Evolutionary conservation across 179 eudicot genomes (phyloP).

Genomic region (Beta corolliflora): DNA sequence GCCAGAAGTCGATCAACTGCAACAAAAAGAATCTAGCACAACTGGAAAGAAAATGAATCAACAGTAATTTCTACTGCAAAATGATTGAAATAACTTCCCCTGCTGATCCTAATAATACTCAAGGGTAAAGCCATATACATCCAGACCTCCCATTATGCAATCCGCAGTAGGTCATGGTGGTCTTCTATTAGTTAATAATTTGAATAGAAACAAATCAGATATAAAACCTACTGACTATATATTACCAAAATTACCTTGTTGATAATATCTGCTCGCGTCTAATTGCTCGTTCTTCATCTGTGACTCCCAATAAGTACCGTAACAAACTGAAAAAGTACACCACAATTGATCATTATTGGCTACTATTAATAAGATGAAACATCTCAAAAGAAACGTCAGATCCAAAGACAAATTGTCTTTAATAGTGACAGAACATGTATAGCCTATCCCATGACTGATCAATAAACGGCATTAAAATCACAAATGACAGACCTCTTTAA

Average conservation of each 20-base stretch:
- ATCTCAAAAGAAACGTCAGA: not conserved
- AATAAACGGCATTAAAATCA: not conserved
- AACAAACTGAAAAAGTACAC: constrained; percentile 63
- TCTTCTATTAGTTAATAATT: not conserved
- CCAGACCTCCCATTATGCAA: not conserved
- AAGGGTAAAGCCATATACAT: not conserved
- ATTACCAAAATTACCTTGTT: constrained; percentile 59
- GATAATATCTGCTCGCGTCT: constrained; percentile 96
- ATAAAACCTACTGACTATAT: not conserved
- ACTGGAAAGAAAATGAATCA: not conserved
- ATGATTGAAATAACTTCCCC: not conserved
- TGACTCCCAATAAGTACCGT: constrained; percentile 79
- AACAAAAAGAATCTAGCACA: not conserved
- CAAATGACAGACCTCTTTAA: not conserved
- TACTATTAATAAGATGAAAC: constrained; percentile 9
- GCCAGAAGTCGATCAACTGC: not conserved
- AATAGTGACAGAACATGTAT: not conserved
- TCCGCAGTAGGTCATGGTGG: not conserved
- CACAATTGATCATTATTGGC: not conserved
- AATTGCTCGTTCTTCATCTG: constrained; percentile 77
- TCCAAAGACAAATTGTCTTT: too few species aligned
- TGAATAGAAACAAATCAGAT: not conserved
- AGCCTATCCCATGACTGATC: not conserved
- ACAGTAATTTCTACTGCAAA: not conserved
- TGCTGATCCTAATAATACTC: not conserved